A percentile compares a stretch with the other conserved stretches of the same genome.
These are phyloP conservation scores for Hypericum androsaemum DNA, from an alignment of 345 rosid species.

Conservation along the genomic window DNA sequence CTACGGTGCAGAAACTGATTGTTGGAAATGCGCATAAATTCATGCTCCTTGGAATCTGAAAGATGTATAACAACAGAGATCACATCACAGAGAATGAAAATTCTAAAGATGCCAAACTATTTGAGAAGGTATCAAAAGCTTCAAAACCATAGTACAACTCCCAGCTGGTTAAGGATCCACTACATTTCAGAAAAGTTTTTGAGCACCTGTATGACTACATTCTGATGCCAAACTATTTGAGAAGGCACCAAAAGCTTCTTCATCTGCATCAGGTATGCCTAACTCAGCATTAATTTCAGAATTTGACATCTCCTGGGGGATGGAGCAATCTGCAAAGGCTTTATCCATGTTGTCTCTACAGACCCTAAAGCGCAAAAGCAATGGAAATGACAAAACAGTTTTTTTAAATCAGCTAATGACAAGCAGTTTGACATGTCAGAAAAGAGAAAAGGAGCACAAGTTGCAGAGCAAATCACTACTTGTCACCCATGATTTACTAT, in stretches of 20 bases:
- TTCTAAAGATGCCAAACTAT: not conserved
- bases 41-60: constrained; percentile 48
- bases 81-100: constrained; percentile 8
- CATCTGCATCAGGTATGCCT: constrained; percentile 83
- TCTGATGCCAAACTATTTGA: constrained; percentile 38
- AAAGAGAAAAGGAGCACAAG: no score
- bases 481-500: no score
- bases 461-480: no score
- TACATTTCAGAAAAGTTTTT: no score
- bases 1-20: constrained; percentile 81
- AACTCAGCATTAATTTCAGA: constrained; percentile 86
- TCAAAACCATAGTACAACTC: no score
- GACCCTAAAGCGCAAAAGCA: constrained; percentile 34
- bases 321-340: constrained; percentile 68
- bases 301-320: constrained; percentile 83
- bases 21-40: constrained; percentile 53
- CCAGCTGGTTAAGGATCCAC: no score
- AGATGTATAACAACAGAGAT: constrained; percentile 8
- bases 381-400: not conserved
- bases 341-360: constrained; percentile 70
- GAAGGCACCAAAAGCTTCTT: constrained; percentile 54
- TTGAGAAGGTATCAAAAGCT: not conserved
- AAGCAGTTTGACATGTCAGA: no score
- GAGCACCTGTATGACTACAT: constrained; percentile 45
- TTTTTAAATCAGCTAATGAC: no score